A percentile compares a stretch with the other conserved stretches of the same genome.
phyloP scores from a whole-genome alignment of 192 early-diverging fungal species.

The Umbelopsis sp. region DNA sequence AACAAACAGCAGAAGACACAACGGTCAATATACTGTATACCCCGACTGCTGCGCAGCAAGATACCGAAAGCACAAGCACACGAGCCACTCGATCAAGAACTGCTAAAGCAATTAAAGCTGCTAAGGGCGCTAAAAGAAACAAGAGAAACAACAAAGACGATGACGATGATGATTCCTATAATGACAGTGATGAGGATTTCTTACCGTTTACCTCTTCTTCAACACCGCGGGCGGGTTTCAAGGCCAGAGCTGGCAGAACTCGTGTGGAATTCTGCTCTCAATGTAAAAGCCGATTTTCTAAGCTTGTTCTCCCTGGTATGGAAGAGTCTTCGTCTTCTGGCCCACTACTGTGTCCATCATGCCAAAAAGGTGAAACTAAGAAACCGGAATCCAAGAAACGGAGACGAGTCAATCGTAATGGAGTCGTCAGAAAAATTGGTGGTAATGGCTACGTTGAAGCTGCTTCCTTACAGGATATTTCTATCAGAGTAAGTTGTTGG shows the following conservation, averaged over 20 bases:
- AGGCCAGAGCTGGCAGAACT: slow-evolving; percentile 26
- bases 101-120: background rate
- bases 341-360: slow-evolving; percentile 25
- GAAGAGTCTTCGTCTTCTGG: slow-evolving; percentile 36
- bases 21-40: slow-evolving; percentile 5
- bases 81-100: background rate
- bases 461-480: slow-evolving; percentile 64
- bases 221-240: slow-evolving; percentile 28
- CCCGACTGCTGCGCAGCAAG: background rate
- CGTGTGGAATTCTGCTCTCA: slow-evolving; percentile 47
- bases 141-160: slow-evolving; percentile 27
- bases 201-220: slow-evolving; percentile 18
- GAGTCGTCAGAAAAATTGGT: slow-evolving; percentile 37
- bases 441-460: slow-evolving; percentile 55
- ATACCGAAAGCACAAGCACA: background rate
- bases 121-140: background rate
- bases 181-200: slow-evolving; percentile 23
- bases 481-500: slow-evolving; percentile 47
- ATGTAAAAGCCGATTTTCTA: slow-evolving; percentile 45
- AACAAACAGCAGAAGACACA: slow-evolving; percentile 17
- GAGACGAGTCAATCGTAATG: background rate
- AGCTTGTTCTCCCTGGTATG: slow-evolving; percentile 28
- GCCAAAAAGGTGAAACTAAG: background rate
- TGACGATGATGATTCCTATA: slow-evolving; percentile 31
- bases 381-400: slow-evolving; percentile 13